Evolutionary conservation across 139 green algal species (phyloP), one percentile per base, ranked within the genome.

Genomic region (Mesotaenium endlicherianum): DNA sequence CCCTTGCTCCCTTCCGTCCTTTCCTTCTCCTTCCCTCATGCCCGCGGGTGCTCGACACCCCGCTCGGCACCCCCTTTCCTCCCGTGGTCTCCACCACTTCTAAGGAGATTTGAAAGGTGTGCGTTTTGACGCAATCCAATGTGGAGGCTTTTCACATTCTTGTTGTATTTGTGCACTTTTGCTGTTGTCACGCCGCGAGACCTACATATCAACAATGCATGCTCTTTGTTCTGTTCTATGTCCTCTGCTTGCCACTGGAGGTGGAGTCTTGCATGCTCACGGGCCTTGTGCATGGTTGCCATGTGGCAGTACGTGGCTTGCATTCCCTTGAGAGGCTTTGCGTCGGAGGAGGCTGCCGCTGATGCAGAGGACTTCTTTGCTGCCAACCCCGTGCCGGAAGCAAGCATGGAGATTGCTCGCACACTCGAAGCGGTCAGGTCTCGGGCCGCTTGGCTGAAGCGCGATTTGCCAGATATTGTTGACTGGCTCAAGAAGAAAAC

Each of bases 281-380:
- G n/a, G n/a, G n/a, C n/a, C n/a, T n/a, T n/a, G n/a, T n/a, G n/a
- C n/a, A n/a, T n/a, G n/a, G n/a, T n/a, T n/a, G n/a, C n/a, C n/a
- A 75, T 38, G 14, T 45, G 45, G 38, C 70, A 78, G 70, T 5
- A 78, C 41, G 70, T 38, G 14, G 70, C 47, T 31, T 78, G 14
- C 14, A 14, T 78, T 31, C 72, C 72, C 3, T 36, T 81, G 11
- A 36, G 72, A 14, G 72, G 41, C 5, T 87, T 87, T 30, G 59
- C 71, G 17, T 64, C 59, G 4, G n/a, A 87, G 3, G 81, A 84
- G 58, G 55, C 57, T 20, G 72, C 74, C 31, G 43, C 78, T 20
- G 81, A 87, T 30, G 81, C 42, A 3, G 81, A 83, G 47, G 72
- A 45, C 3, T 87, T 87, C 43, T 87, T 67, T 45, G 3, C 3